Base-by-base conservation (phyloP, 2,329 filamentous ascomycete genomes). In the Stemphylium lycopersici region DNA sequence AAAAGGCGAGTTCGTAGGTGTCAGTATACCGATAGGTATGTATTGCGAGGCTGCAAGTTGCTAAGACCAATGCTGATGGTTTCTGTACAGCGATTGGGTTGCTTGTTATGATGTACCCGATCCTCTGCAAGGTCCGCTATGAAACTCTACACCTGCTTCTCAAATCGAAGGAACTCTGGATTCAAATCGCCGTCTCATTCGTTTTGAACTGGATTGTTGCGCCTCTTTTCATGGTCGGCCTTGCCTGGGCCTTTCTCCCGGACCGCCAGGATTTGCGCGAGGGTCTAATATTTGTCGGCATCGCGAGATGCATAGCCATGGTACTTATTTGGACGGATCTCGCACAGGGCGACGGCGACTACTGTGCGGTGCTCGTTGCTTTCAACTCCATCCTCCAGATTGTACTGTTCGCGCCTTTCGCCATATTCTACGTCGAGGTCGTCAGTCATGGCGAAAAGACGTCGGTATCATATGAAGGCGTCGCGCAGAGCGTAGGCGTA, bases 91-190 rank as follows among this genome's bases (percentile, higher is more conserved):
- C 91, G 0, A 78, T 96, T 42, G 91, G 91, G 0, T 77, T 96
- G 0, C 81, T 96, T 1, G 87, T 96, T 37, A 96, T 96, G 91
- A 96, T 96, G 90, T 96, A 95, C 68, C 92, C 91, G 0, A 96
- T 96, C 55, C 79, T 96, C 0, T 96, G 90, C 81, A 95, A 95
- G 73, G 89, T 96, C 5, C 85, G 85, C 36, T 95, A 86, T 74
- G 91, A 96, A 72, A 84, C 84, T 0, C 76, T 96, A 8, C 90
- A 91, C 71, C 77, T 83, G 2, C 78, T 91, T 3, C 83, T 95
- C 54, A 72, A 77, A 2, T 79, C 85, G 2, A 80, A 80, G 2
- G 78, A 79, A 0, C 78, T 96, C 2, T 96, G 90, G 91, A 84
- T 85, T 45, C 91, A 96, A 72, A 84, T 96, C n/a, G 78, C 71